These are phyloP conservation scores for Pilasporangium apinafurcum DNA, from an alignment of 352 stramenopile species.

Conservation along the genomic window DNA sequence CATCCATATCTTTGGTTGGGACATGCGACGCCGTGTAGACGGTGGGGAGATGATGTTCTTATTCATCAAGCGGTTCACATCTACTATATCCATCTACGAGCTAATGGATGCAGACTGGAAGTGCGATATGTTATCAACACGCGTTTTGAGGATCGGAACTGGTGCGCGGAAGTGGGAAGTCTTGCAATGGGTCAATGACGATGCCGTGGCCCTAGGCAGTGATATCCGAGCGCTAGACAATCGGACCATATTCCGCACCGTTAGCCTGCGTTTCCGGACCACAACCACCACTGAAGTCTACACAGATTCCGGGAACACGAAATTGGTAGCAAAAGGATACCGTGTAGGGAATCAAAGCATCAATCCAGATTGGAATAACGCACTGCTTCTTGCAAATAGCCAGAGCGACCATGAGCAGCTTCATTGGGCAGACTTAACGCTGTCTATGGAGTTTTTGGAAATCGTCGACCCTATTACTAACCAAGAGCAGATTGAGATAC, in stretches of 20 bases:
- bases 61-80: conserved; percentile 33
- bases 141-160: conserved; percentile 36
- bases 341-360: conserved; percentile 39
- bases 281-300: conserved; percentile 14
- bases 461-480: conserved; percentile 20
- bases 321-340: too few relatives aligned
- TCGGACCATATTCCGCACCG: conserved; percentile 33
- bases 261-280: conserved; percentile 38
- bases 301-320: too few relatives aligned
- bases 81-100: conserved; percentile 16
- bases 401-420: conserved; percentile 13
- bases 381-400: too few relatives aligned
- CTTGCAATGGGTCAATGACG: conserved; percentile 26
- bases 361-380: conserved; percentile 8
- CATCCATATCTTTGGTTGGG: conserved; percentile 43
- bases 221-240: conserved; percentile 35
- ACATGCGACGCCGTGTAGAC: conserved; percentile 20
- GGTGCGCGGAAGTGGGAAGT: conserved; percentile 38
- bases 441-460: conserved; percentile 38
- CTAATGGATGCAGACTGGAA: conserved; percentile 33
- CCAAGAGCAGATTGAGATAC: conserved; percentile 29
- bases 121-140: conserved; percentile 23
- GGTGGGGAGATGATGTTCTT: conserved; percentile 28
- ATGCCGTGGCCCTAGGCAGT: conserved; percentile 34
- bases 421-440: conserved; percentile 33